A percentile compares a stretch with the other conserved stretches of the same genome.
phyloP scores from a whole-genome alignment of 2,329 filamentous ascomycete species.

The Neurospora sp. region DNA sequence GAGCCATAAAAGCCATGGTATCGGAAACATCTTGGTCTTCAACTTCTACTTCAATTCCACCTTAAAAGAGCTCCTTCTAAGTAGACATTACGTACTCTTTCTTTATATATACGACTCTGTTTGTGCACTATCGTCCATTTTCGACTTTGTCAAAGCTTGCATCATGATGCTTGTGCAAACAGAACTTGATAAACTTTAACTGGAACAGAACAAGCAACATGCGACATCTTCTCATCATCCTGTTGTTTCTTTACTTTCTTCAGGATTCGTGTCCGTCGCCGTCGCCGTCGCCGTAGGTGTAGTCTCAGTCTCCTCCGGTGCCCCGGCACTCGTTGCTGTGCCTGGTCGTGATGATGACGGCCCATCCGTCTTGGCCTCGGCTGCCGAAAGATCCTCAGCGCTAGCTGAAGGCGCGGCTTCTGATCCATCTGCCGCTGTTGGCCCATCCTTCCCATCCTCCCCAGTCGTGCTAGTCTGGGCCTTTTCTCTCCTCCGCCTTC shows the following conservation, averaged over 20 bases:
- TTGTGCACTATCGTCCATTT: neutral
- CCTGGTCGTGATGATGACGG: neutral
- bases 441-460: conserved; percentile 30
- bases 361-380: conserved; percentile 1
- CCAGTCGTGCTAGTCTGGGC: conserved; percentile 33
- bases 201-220: neutral
- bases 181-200: neutral
- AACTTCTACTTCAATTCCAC: neutral
- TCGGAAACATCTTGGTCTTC: neutral
- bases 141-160: neutral
- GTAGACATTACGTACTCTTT: conserved; percentile 17
- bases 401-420: conserved; percentile 17
- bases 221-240: neutral
- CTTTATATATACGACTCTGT: conserved; percentile 7
- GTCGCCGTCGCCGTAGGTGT: neutral
- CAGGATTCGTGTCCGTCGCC: conserved; percentile 3
- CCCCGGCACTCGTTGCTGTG: neutral
- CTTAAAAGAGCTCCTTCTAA: neutral
- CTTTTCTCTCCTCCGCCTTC: conserved; percentile 58
- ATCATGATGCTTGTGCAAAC: neutral
- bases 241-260: neutral
- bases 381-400: conserved; percentile 13
- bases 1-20: neutral
- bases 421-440: conserved; percentile 3
- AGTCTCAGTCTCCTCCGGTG: neutral